Conservation (phyloP, 1,284 basidiomycete species). For the Cutaneotrichosporon curvatum region DNA sequence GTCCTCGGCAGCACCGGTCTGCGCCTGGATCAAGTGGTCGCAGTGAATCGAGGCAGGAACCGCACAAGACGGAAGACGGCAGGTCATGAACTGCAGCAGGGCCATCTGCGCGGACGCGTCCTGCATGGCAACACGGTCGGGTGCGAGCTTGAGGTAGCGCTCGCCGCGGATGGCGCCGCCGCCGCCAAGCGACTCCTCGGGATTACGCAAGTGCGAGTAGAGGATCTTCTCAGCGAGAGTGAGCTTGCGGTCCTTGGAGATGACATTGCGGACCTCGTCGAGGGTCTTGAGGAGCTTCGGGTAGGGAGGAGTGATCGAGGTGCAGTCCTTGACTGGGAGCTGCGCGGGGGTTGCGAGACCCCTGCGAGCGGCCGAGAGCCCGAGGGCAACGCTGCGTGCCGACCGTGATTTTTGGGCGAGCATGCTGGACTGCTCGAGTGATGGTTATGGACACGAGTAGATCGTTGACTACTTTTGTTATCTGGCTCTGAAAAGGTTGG, state of each 20-base stretch:
- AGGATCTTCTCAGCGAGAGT: constrained; percentile 97
- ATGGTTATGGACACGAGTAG: neutral
- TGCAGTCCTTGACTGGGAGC: constrained; percentile 44
- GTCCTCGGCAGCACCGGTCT: constrained; percentile 38
- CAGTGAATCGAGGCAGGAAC: constrained; percentile 89
- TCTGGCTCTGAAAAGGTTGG: neutral
- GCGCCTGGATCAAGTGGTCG: constrained; percentile 92
- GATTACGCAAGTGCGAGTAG: constrained; percentile 84
- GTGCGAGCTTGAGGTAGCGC: constrained; percentile 80
- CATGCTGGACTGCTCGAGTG: constrained; percentile 4
- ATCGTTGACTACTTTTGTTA: no score
- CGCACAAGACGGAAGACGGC: constrained; percentile 74
- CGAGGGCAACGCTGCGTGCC: constrained; percentile 3
- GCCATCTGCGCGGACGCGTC: constrained; percentile 93
- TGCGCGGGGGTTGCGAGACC: constrained; percentile 40
- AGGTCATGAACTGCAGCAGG: constrained; percentile 99
- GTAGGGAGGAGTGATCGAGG: constrained; percentile 87
- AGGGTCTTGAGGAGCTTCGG: constrained; percentile 66
- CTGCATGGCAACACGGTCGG: constrained; percentile 96
- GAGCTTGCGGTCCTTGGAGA: constrained; percentile 56
- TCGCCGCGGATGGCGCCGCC: constrained; percentile 71
- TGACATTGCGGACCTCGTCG: constrained; percentile 60
- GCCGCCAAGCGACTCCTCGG: constrained; percentile 60
- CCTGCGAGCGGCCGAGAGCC: constrained; percentile 14
- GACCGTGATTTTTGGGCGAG: constrained; percentile 13